Percentiles rank a stretch among this genome's conserved stretches.
Conservation (phyloP, 2,329 filamentous ascomycete species). For the Lecanosticta acicola region DNA sequence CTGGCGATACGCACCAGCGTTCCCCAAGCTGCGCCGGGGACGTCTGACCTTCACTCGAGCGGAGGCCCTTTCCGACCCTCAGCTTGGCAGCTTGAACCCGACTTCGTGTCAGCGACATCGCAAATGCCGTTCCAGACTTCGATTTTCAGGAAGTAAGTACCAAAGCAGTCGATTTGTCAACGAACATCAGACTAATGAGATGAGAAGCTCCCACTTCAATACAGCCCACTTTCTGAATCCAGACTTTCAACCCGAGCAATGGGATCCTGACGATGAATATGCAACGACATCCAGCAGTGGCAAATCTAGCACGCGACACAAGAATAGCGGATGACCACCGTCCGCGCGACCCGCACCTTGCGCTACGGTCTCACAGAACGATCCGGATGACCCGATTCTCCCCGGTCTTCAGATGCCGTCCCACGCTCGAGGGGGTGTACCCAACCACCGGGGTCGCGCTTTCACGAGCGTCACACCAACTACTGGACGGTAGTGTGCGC, state of each 20-base stretch:
- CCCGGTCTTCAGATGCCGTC: conserved; percentile 8
- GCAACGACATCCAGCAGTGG: conserved; percentile 27
- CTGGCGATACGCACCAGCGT: conserved; percentile 25
- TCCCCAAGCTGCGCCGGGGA: conserved; percentile 20
- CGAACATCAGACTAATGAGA: conserved; percentile 14
- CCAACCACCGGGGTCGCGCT: conserved; percentile 15
- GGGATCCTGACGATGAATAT: conserved; percentile 46
- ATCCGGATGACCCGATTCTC: conserved; percentile 13
- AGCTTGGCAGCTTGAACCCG: conserved; percentile 41
- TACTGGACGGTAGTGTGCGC: conserved; percentile 22
- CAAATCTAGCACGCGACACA: conserved; percentile 25
- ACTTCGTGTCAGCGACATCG: conserved; percentile 36
- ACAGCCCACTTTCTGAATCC: conserved; percentile 49
- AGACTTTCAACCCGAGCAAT: conserved; percentile 50
- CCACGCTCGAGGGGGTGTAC: conserved; percentile 15
- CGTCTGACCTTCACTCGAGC: conserved; percentile 25
- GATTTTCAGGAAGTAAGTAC: conserved; percentile 41
- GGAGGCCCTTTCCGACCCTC: conserved; percentile 43
- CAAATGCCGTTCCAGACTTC: conserved; percentile 44
- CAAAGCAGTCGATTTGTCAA: background rate
- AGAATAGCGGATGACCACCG: conserved; percentile 33
- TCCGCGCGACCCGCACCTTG: conserved; percentile 41
- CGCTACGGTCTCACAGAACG: conserved; percentile 34
- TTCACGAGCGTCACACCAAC: conserved; percentile 18
- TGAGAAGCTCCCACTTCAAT: conserved; percentile 47